These are phyloP conservation scores for Pseudogymnoascus sp. DNA, from an alignment of 2,329 filamentous ascomycete species.

Conservation along the genomic window DNA sequence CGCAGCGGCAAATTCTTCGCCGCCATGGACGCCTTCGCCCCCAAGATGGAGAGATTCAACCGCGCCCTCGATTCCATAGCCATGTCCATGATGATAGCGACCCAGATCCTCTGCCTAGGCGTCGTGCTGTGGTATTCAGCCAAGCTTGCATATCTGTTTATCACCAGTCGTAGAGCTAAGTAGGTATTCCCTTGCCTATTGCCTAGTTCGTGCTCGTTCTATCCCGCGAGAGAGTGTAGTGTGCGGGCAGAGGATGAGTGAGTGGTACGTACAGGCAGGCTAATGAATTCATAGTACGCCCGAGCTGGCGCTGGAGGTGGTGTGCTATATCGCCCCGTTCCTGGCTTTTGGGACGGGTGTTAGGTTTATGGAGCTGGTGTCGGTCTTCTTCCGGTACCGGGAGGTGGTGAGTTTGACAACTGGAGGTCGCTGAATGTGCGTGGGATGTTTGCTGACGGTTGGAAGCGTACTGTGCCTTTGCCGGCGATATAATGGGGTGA, in stretches of 20 bases:
- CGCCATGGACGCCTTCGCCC: background rate
- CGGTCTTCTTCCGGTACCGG: background rate
- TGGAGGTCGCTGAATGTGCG: too few relatives aligned
- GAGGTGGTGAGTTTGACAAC: background rate
- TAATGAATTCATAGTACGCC: background rate
- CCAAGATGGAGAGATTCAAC: background rate
- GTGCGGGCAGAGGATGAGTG: background rate
- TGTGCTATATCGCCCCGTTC: background rate
- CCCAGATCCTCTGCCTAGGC: background rate
- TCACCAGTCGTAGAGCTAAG: background rate
- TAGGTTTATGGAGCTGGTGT: background rate
- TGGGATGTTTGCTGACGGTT: background rate
- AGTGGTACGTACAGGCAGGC: background rate
- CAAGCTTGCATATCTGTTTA: background rate
- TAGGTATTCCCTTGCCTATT: background rate
- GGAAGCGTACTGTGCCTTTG: too few relatives aligned
- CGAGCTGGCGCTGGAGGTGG: background rate
- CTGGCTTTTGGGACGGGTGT: background rate
- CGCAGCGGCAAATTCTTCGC: background rate
- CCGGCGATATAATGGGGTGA: background rate
- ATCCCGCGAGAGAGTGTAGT: background rate
- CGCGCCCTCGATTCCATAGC: background rate
- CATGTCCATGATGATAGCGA: background rate
- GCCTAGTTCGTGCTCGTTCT: background rate
- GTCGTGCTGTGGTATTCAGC: background rate